Conservation (phyloP, 208 protist species). For the Herpetomonas samuelpessoai region DNA sequence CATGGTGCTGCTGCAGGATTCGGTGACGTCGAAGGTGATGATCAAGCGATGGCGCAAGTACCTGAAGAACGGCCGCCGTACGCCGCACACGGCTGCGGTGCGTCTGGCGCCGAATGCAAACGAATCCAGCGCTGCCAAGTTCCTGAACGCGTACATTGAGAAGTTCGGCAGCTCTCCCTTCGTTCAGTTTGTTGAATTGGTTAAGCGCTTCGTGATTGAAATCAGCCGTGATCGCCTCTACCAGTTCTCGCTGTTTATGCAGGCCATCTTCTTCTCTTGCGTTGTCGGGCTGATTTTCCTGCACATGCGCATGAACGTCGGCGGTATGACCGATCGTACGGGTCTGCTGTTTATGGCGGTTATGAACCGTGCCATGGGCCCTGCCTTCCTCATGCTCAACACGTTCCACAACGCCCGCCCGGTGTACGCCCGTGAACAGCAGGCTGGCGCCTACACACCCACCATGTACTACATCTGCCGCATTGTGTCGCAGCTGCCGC, state of each 20-base stretch:
- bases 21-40: conserved; percentile 36
- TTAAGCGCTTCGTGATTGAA: conserved; percentile 31
- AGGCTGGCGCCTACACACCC: conserved; percentile 60
- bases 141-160: conserved; percentile 46
- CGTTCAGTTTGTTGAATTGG: conserved; percentile 61
- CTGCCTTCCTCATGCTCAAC: conserved; percentile 54
- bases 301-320: conserved; percentile 43
- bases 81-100: conserved; percentile 50
- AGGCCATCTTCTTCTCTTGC: conserved; percentile 59
- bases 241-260: conserved; percentile 34
- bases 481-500: conserved; percentile 45
- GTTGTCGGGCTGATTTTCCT: conserved; percentile 76
- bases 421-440: conserved; percentile 69
- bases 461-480: conserved; percentile 47
- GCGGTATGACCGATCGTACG: conserved; percentile 54
- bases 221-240: conserved; percentile 43
- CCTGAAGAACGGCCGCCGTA: conserved; percentile 42
- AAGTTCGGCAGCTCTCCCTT: conserved; percentile 36
- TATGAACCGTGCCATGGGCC: conserved; percentile 59
- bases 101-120: conserved; percentile 27
- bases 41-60: conserved; percentile 69
- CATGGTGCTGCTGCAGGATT: conserved; percentile 80
- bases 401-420: conserved; percentile 38
- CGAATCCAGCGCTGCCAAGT: conserved; percentile 34
- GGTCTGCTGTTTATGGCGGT: conserved; percentile 67